These are phyloP conservation scores for Globisporangium okanoganense DNA, from an alignment of 352 stramenopile species.

Conservation along the genomic window DNA sequence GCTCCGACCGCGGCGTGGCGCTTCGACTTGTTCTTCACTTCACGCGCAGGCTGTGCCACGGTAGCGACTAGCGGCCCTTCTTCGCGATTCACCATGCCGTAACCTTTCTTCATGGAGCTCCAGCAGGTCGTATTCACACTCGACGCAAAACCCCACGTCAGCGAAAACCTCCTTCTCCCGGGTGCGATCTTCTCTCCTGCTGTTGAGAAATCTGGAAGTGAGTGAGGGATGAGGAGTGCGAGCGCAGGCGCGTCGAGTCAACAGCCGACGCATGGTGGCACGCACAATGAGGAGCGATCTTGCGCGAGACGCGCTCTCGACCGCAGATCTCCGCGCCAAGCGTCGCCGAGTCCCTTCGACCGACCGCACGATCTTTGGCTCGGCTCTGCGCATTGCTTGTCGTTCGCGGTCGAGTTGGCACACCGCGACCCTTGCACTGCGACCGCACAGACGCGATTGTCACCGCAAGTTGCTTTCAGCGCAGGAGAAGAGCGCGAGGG, in stretches of 20 bases:
- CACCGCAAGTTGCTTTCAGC: not conserved
- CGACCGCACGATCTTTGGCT: conserved; percentile 1
- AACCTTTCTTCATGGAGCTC: conserved; percentile 8
- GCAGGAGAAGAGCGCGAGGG: not conserved
- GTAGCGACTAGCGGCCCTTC: conserved; percentile 9
- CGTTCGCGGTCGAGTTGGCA: not conserved
- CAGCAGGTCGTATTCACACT: not conserved
- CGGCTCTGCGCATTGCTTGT: not conserved
- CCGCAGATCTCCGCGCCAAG: conserved; percentile 1
- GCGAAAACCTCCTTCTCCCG: not conserved
- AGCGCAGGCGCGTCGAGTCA: not conserved
- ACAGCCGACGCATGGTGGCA: not conserved
- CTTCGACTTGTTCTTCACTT: conserved; percentile 9
- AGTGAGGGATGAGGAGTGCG: not conserved
- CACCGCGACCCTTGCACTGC: not conserved
- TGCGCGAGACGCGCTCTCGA: not conserved
- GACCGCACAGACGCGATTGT: not conserved
- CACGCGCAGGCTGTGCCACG: not conserved
- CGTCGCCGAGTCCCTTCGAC: conserved; percentile 4
- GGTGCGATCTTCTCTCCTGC: not conserved
- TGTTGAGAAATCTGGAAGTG: conserved; percentile 13
- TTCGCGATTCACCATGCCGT: conserved; percentile 8
- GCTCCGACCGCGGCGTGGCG: conserved; percentile 6
- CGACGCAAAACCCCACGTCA: not conserved
- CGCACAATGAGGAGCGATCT: not conserved